A percentile compares a stretch with the other conserved stretches of the same genome.
These are phyloP conservation scores for Penicillium canescens DNA, from an alignment of 495 filamentous ascomycete genomes.

Conservation along the genomic window DNA sequence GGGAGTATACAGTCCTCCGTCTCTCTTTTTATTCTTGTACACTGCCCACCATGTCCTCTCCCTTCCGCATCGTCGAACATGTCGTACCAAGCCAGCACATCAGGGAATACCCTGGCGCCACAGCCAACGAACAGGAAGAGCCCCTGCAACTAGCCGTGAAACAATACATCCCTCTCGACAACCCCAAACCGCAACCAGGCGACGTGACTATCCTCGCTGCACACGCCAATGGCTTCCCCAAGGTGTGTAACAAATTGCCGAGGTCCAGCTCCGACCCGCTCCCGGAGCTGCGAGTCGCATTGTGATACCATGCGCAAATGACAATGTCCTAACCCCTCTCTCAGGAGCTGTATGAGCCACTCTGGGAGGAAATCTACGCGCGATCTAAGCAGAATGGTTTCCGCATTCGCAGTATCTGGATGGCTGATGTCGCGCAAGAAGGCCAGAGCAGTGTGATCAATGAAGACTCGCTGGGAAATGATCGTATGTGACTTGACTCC, in stretches of 20 bases:
- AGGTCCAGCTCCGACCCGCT: not conserved
- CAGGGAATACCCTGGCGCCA: constrained; percentile 68
- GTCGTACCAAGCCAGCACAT: constrained; percentile 66
- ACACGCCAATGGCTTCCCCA: constrained; percentile 89
- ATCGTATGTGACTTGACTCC: constrained; percentile 53
- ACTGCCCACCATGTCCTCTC: constrained; percentile 22
- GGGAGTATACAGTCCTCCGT: too few relatives aligned
- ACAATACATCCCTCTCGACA: constrained; percentile 76
- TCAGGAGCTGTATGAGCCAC: constrained; percentile 84
- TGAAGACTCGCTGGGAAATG: constrained; percentile 71
- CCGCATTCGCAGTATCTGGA: constrained; percentile 79
- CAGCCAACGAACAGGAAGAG: constrained; percentile 60
- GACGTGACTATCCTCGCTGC: constrained; percentile 83
- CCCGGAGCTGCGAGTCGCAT: not conserved
- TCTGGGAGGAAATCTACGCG: constrained; percentile 74
- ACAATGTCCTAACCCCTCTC: not conserved
- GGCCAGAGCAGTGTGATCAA: constrained; percentile 76
- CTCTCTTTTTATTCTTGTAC: not conserved
- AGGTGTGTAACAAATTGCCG: constrained; percentile 46
- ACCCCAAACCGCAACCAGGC: constrained; percentile 60
- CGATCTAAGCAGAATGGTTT: constrained; percentile 57
- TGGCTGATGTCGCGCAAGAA: constrained; percentile 77
- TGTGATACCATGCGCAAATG: not conserved
- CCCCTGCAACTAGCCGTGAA: constrained; percentile 71
- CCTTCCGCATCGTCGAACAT: constrained; percentile 62